phyloP scores from a whole-genome alignment of 2,329 filamentous ascomycete genomes.

The Fusarium mangiferae region DNA sequence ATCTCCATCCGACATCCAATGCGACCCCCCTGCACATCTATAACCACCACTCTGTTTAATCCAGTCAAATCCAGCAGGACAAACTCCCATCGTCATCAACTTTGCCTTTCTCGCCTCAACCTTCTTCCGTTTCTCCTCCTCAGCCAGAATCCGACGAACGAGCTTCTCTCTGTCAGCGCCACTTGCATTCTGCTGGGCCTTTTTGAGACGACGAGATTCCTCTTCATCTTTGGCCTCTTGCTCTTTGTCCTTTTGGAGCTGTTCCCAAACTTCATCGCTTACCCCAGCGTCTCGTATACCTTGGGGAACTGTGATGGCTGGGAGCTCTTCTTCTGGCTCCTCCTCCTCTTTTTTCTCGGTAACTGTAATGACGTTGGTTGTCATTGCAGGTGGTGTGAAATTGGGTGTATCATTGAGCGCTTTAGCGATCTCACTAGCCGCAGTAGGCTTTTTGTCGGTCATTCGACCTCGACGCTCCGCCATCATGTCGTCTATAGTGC shows the following conservation, averaged over 20 bases:
- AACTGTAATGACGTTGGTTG: neutral
- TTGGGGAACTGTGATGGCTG: neutral
- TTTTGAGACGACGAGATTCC: constrained; percentile 50
- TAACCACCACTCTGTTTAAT: constrained; percentile 69
- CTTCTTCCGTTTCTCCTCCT: constrained; percentile 52
- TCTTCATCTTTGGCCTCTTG: constrained; percentile 52
- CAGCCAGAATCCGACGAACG: constrained; percentile 43
- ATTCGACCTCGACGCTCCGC: constrained; percentile 19
- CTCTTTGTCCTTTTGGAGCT: constrained; percentile 63
- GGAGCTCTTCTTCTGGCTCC: neutral
- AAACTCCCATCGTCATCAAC: constrained; percentile 64
- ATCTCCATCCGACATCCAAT: constrained; percentile 53
- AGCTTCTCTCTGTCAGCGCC: constrained; percentile 51
- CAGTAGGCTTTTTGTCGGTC: constrained; percentile 14
- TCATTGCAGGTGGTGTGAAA: neutral
- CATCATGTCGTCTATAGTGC: constrained; percentile 41
- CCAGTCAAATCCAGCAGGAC: constrained; percentile 68
- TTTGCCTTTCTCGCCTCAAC: constrained; percentile 57
- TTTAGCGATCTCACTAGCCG: rapidly evolving
- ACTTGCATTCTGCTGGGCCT: constrained; percentile 41
- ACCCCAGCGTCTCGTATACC: constrained; percentile 66
- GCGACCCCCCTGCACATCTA: constrained; percentile 69
- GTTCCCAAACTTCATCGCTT: constrained; percentile 68
- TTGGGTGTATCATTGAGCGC: rapidly evolving
- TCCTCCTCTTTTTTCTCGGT: neutral